Base-by-base conservation (phyloP, 768 basidiomycete species). In the Omphalotus guepiniiformis region DNA sequence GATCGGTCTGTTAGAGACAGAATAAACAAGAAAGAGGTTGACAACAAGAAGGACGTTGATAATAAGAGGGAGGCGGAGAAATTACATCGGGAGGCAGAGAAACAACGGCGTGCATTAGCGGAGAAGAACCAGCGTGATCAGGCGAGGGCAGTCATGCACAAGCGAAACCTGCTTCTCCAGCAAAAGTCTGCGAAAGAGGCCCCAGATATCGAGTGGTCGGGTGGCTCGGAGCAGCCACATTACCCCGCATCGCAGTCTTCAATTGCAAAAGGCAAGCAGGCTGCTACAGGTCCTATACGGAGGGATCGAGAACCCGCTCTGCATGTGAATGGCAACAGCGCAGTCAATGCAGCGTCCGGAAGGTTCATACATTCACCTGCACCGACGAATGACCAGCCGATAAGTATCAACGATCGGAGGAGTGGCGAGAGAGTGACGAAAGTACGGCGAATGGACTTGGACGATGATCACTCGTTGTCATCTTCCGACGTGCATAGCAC, bases 81-180 rank as follows among this genome's bases (percentile, higher is more conserved):
- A 30, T 63, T 87, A 42, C 80, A 82, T 48, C 79, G 77, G 50
- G 91, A 94, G 64, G 87, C 88, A 16, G 90, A 93, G 72, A 80
- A 84, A 58, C 87, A 89, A 55, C 83, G 85, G 52, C 88, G 91
- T 53, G 82, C 82, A 47, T 73, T 88, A 52, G 80, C 77, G 15
- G 80, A 84, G 63, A 82, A 80, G 57, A 82, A 72, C 59, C 82
- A 89, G 52, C 80, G 83, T 56, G 93, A 96, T 58, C 87, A 93
- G 64, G 89, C 93, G 15, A 80, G 93, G 46, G 91, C 90, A 36
- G 93, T 95, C 65, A 87, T 94, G 83, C 79, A 84, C 58, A 95
- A 94, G 71, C 85, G 90, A 53, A 83, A 79, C 50, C 81, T 84
- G 54, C 75, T 91, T 65, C 71, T 88, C 57, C 79, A 79, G 59